Evolutionary conservation across 345 rosid species (phyloP).

Genomic region (Eucalyptus polyanthemos): DNA sequence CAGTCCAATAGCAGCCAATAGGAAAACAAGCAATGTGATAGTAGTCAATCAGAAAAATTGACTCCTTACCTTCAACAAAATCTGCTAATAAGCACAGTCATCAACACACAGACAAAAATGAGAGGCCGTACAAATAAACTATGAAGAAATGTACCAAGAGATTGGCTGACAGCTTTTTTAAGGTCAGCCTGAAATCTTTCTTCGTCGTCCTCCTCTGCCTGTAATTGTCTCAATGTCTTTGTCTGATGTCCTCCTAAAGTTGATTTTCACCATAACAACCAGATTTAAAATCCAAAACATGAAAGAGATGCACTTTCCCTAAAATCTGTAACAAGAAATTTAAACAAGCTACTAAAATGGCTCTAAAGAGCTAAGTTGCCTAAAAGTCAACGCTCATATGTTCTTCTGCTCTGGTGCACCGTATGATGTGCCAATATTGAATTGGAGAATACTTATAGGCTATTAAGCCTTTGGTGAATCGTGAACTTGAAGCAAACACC

Average conservation of each 20-base stretch:
- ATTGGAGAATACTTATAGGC: neutral
- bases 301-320: neutral
- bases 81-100: neutral
- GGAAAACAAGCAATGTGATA: neutral
- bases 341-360: neutral
- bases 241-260: constrained; percentile 29
- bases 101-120: neutral
- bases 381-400: neutral
- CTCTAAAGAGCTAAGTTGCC: neutral
- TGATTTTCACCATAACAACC: neutral
- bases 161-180: constrained; percentile 69
- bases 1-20: neutral
- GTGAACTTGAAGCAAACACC: neutral
- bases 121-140: neutral
- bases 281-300: neutral
- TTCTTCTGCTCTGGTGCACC: neutral
- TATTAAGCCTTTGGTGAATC: neutral
- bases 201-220: constrained; percentile 83
- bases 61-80: neutral
- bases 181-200: constrained; percentile 95
- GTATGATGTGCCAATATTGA: neutral
- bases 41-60: neutral
- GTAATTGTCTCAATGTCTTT: constrained; percentile 65
- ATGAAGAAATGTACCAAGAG: constrained; percentile 53
- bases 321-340: neutral